Percentiles rank a stretch among this genome's conserved stretches.
Evolutionary conservation across 192 early-diverging fungal species (phyloP).

Genomic region (Rhizophagus sp.): DNA sequence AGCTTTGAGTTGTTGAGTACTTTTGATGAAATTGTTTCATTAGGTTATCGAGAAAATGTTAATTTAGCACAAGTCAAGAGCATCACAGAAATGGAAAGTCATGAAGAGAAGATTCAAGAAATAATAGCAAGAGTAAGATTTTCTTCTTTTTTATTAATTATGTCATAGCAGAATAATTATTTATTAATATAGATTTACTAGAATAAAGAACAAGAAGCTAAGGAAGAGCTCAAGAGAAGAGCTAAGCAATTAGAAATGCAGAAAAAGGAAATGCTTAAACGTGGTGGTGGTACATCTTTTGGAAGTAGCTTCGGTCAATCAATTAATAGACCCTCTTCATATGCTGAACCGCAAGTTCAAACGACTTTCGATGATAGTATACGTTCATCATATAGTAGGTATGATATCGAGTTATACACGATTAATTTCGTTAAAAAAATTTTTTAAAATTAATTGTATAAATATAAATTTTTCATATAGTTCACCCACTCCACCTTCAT

Average conservation of each 20-base stretch:
- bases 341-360: slow-evolving; percentile 37
- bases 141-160: background rate
- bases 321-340: slow-evolving; percentile 40
- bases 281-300: slow-evolving; percentile 57
- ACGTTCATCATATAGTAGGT: slow-evolving; percentile 36
- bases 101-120: slow-evolving; percentile 96
- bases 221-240: slow-evolving; percentile 91
- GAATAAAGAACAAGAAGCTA: slow-evolving; percentile 97
- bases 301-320: slow-evolving; percentile 41
- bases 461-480: slow-evolving; percentile 19
- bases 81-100: slow-evolving; percentile 96
- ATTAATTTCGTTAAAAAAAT: background rate
- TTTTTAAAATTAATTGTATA: background rate
- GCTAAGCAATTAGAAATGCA: slow-evolving; percentile 92
- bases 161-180: slow-evolving; percentile 8
- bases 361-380: slow-evolving; percentile 27
- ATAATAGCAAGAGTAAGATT: slow-evolving; percentile 79
- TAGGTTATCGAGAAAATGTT: slow-evolving; percentile 91
- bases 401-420: background rate
- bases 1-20: slow-evolving; percentile 88
- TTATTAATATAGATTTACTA: slow-evolving; percentile 13
- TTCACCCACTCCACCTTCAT: slow-evolving; percentile 41
- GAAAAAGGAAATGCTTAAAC: slow-evolving; percentile 72
- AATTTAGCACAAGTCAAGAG: slow-evolving; percentile 89
- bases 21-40: slow-evolving; percentile 95